Evolutionary conservation across 148 eudicot species (phyloP).

Genomic region (Simmondsia chinensis): DNA sequence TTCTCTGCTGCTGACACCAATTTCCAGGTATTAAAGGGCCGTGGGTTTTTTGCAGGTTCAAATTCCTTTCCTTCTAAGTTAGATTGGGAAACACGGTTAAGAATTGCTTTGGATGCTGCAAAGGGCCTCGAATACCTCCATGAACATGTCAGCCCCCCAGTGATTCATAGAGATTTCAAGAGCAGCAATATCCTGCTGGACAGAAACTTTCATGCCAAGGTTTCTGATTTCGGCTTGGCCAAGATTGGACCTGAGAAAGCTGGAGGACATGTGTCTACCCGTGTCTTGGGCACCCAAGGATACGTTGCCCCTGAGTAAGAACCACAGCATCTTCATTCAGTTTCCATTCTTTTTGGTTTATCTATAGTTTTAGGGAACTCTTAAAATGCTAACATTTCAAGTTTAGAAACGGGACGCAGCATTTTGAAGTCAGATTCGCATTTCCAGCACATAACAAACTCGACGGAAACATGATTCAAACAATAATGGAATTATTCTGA

Average conservation of each 20-base stretch:
- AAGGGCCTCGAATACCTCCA: conserved; percentile 96
- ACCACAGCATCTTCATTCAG: not conserved
- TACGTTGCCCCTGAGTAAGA: conserved; percentile 97
- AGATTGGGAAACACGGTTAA: conserved; percentile 74
- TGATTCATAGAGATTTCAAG: conserved; percentile 93
- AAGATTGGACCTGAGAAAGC: conserved; percentile 91
- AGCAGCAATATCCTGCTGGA: conserved; percentile 94
- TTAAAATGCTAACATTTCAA: too few relatives aligned
- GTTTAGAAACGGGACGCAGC: too few relatives aligned
- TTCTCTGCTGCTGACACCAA: not conserved
- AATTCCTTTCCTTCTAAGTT: conserved; percentile 37
- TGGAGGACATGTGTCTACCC: conserved; percentile 91
- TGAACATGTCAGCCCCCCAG: conserved; percentile 86
- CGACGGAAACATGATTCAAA: too few relatives aligned
- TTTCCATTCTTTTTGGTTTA: not conserved
- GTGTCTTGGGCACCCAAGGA: conserved; percentile 95
- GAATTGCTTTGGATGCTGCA: conserved; percentile 90
- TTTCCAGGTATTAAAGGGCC: too few relatives aligned
- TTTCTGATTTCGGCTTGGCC: conserved; percentile 96
- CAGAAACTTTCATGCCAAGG: conserved; percentile 77
- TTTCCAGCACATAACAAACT: too few relatives aligned
- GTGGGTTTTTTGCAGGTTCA: conserved; percentile 47
- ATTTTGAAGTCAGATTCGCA: too few relatives aligned
- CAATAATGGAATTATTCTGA: too few relatives aligned
- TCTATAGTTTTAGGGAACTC: not conserved